Base-by-base conservation (phyloP, 352 stramenopile genomes). In the Halophytophthora batemanensis region DNA sequence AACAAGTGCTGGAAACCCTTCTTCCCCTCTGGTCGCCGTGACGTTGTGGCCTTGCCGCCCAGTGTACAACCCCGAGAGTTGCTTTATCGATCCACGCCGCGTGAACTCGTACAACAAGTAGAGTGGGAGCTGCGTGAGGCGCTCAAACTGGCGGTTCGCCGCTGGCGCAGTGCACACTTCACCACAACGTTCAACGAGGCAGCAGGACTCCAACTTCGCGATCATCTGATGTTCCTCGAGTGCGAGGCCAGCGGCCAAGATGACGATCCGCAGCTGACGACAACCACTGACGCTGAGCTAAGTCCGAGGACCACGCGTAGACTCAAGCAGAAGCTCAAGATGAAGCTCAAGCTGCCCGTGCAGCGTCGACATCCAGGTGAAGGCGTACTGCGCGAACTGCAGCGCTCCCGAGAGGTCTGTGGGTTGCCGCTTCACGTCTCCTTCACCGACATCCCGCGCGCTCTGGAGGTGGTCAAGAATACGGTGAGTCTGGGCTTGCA, bases 111-210 rank as follows among this genome's bases (percentile, higher is more conserved):
- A 15, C 64, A 79, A 36, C 66, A 87, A 38, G 68, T 97, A 10
- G 80, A 97, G 56, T 53, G 42, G 28, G 77, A 97, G 52, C 55
- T 97, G 33, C 65, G 58, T 17, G 83, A 97, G 33, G 66, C 72
- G 5, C 66, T 98, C 29, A 95, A 97, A 44, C 70, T 85, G 39
- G 67, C 82, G 15, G 83, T 97, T n/a, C 75, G 92, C 21, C 74
- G 78, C 35, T 98, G 93, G 93, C 82, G 93, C 42, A 92, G 84
- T 48, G 71, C 66, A 1, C 73, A 81, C 42, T 85, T 66, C 38
- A 82, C 82, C 36, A 98, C 90, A 7, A 83, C 71, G 21, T 97
- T 97, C 56, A 93, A 95, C 40, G 75, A 83, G 54, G 86, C 93
- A 66, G 61, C 90, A 45, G 74, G 75, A 25, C 61, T 89, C n/a